Evolutionary conservation across 2,329 filamentous ascomycete genomes (phyloP).

Genomic region (Aspergillus alliaceus): DNA sequence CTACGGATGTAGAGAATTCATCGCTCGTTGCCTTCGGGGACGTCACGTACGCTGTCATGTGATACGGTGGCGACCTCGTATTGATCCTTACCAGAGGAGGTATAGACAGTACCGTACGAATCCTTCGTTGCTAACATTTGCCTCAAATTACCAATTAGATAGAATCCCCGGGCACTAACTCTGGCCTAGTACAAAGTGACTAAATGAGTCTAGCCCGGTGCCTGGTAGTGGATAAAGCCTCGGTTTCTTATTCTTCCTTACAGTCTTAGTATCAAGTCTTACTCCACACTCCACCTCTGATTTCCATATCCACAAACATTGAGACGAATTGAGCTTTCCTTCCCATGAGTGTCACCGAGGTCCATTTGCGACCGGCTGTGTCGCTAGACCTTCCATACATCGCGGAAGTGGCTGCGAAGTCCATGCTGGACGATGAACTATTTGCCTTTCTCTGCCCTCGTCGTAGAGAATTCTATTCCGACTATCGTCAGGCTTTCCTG

Average conservation of each 20-base stretch:
- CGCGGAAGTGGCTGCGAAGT: constrained; percentile 13
- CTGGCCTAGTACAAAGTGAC: too few relatives aligned
- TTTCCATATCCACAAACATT: background rate
- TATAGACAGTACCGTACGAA: too few relatives aligned
- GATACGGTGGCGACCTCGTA: background rate
- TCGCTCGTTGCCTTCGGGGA: background rate
- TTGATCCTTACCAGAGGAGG: background rate
- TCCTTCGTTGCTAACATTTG: too few relatives aligned
- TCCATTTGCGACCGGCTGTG: constrained; percentile 8
- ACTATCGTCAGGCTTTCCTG: constrained; percentile 14
- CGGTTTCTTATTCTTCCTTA: too few relatives aligned
- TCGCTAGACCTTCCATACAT: constrained; percentile 10
- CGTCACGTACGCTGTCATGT: background rate
- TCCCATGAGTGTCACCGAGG: background rate
- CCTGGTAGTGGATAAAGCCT: too few relatives aligned
- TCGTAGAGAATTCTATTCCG: constrained; percentile 6
- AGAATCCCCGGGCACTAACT: too few relatives aligned
- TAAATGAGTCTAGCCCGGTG: too few relatives aligned
- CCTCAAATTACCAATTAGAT: too few relatives aligned
- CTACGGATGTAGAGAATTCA: too few relatives aligned
- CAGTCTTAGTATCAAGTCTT: too few relatives aligned
- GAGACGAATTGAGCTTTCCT: background rate
- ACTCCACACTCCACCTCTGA: background rate
- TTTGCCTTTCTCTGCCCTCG: constrained; percentile 11
- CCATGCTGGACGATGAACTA: constrained; percentile 17